A percentile compares a stretch with the other conserved stretches of the same genome.
These are phyloP conservation scores for Isatis tinctoria DNA, from an alignment of 345 rosid genomes.

Conservation along the genomic window DNA sequence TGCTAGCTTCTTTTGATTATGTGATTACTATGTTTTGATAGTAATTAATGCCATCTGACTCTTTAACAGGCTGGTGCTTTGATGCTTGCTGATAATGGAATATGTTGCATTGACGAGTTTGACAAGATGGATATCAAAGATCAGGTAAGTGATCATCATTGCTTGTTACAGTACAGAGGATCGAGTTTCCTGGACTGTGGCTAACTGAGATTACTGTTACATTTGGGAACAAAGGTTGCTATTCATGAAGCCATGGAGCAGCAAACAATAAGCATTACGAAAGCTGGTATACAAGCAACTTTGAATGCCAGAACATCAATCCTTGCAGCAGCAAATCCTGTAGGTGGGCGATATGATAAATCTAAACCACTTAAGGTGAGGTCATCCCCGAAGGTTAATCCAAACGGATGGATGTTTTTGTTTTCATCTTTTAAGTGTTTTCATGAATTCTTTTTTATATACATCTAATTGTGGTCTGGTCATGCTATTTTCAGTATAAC, in stretches of 20 bases:
- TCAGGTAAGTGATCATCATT: constrained; percentile 52
- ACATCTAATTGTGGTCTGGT: constrained; percentile 19
- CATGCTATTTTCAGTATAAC: constrained; percentile 57
- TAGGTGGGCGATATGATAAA: constrained; percentile 93
- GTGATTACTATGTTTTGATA: not conserved
- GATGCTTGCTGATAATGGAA: too few species aligned
- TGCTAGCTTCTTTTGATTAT: not conserved
- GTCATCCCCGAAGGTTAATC: not conserved
- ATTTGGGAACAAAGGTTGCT: constrained; percentile 66
- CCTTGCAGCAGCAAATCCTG: constrained; percentile 97
- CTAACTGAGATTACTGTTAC: not conserved
- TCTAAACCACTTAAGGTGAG: constrained; percentile 93
- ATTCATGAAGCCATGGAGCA: constrained; percentile 99
- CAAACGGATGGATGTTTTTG: not conserved
- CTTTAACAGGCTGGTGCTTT: constrained; percentile 83
- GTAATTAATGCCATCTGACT: not conserved
- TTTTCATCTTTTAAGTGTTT: not conserved
- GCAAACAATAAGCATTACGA: constrained; percentile 97
- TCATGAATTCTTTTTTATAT: not conserved
- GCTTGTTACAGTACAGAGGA: not conserved
- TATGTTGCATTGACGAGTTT: too few species aligned
- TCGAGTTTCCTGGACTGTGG: not conserved
- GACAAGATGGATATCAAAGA: constrained; percentile 96
- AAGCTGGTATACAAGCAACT: constrained; percentile 98
- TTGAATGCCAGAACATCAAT: constrained; percentile 94